Evolutionary conservation across 805 yeast genomes (phyloP), one percentile per base, ranked within the genome.

Genomic region (Saturnispora besseyi): DNA sequence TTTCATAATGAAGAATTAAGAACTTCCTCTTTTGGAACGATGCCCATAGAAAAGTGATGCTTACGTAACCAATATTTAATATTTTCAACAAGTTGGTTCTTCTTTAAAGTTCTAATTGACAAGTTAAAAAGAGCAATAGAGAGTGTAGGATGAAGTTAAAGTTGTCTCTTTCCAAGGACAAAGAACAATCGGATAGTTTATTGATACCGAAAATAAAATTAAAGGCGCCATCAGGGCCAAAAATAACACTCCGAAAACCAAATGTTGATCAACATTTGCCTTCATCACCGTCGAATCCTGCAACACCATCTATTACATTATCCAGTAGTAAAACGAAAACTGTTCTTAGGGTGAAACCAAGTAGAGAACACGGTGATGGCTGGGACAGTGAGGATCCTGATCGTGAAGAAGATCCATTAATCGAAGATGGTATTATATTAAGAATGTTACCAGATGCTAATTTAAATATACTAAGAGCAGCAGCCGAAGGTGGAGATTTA

Each of bases 331-430:
- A 72, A 3, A 79, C 81, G 3, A 68, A 74, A 31, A 75, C 50
- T 2, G 50, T 47, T 3, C 41, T 77, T 28, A 64, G 79, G 53
- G 71, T 78, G 36, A 78, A 77, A 53, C 82, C 82, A 1, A 73
- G 78, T 0, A 72, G 96, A 57, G 74, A 83, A 3, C 93, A 95
- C 0, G 96, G 96, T 4, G 96, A 91, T 58, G 98, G 98, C 1
- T 91, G 91, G 65, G 99, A 91, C 62, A 84, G 96, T 2, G 98
- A 91, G 59, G 97, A 95, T 18, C 95, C 96, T 0, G 98, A 91
- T 56, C 71, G 87, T 26, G 99, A 93, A 62, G 96, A 89, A 53
- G 97, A 93, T 61, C 98, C 99, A 1, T 68, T 88, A 53, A 71
- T 88, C 8, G 98, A 93, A 61, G 95, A 87, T 56, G 96, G 93